These are phyloP conservation scores for Terfezia boudieri DNA, from an alignment of 495 filamentous ascomycete genomes.

Conservation along the genomic window DNA sequence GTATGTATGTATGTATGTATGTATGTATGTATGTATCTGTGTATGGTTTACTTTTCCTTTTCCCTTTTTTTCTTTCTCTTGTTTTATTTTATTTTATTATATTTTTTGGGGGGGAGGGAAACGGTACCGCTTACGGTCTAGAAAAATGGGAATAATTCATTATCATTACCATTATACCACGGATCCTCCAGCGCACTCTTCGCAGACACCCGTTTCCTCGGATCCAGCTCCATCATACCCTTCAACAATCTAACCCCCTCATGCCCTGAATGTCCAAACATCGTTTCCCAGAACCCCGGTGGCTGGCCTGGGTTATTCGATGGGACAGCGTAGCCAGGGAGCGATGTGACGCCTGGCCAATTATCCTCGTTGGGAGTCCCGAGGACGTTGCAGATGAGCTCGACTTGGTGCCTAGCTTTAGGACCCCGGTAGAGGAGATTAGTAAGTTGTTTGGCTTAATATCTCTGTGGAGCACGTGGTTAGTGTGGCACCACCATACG, in stretches of 20 bases:
- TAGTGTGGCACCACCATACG: slow-evolving; percentile 92
- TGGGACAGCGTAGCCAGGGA: slow-evolving; percentile 51
- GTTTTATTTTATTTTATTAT: too few relatives aligned
- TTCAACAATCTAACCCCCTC: slow-evolving; percentile 73
- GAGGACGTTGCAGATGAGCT: slow-evolving; percentile 58
- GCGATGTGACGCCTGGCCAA: slow-evolving; percentile 73
- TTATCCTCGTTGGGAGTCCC: slow-evolving; percentile 85
- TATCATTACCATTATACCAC: too few relatives aligned
- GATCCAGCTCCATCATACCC: slow-evolving; percentile 68
- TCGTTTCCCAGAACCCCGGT: slow-evolving; percentile 39
- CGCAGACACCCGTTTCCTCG: slow-evolving; percentile 55
- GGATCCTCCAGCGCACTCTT: slow-evolving; percentile 52
- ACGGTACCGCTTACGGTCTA: too few relatives aligned
- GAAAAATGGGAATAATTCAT: too few relatives aligned
- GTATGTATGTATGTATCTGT: too few relatives aligned
- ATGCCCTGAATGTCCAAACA: slow-evolving; percentile 54
- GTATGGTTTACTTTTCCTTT: too few relatives aligned
- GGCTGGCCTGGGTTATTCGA: slow-evolving; percentile 33
- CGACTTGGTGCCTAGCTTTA: slow-evolving; percentile 75
- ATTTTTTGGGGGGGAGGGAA: too few relatives aligned
- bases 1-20: too few relatives aligned
- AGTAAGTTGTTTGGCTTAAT: slow-evolving; percentile 98
- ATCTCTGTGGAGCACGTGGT: slow-evolving; percentile 75
- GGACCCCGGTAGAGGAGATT: slow-evolving; percentile 73
- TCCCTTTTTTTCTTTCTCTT: too few relatives aligned